Conservation (phyloP, 257 asterid genomes). For the Dorcoceras hygrometricum region DNA sequence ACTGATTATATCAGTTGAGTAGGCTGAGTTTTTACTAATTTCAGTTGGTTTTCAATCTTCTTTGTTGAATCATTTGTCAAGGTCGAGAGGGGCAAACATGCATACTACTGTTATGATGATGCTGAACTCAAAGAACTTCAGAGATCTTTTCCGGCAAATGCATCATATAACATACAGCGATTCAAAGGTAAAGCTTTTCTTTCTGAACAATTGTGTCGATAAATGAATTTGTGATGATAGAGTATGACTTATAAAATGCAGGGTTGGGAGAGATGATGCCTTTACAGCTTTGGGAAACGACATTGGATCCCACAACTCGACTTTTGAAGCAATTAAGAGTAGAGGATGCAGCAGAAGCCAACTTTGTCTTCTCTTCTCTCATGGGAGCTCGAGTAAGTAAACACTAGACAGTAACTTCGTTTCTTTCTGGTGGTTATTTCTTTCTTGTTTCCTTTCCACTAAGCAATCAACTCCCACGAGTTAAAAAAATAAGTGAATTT, state of each 20-base stretch:
- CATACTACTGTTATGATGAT: conserved; percentile 80
- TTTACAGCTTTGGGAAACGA: conserved; percentile 97
- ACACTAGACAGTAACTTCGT: not conserved
- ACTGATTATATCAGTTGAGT: conserved; percentile 12
- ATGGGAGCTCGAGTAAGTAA: conserved; percentile 86
- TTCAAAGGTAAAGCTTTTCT: conserved; percentile 63
- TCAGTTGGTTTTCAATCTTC: conserved; percentile 13
- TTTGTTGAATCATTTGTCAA: conserved; percentile 27
- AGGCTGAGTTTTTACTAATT: conserved; percentile 12
- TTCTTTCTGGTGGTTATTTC: not conserved
- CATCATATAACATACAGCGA: conserved; percentile 93
- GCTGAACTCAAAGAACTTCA: conserved; percentile 65
- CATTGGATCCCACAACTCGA: conserved; percentile 77
- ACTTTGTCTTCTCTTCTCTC: conserved; percentile 83
- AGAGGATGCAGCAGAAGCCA: conserved; percentile 87
- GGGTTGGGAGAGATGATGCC: conserved; percentile 99
- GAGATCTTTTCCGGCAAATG: conserved; percentile 79
- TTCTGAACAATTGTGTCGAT: not conserved
- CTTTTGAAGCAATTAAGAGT: conserved; percentile 76
- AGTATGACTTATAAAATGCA: conserved; percentile 31
- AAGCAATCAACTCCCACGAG: not conserved
- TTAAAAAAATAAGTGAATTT: not conserved
- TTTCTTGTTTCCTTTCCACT: not conserved
- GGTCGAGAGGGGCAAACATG: conserved; percentile 96
- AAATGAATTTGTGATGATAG: not conserved